Base-by-base conservation (phyloP, 306 rosid species). In the Citrullus mucosospermus region DNA sequence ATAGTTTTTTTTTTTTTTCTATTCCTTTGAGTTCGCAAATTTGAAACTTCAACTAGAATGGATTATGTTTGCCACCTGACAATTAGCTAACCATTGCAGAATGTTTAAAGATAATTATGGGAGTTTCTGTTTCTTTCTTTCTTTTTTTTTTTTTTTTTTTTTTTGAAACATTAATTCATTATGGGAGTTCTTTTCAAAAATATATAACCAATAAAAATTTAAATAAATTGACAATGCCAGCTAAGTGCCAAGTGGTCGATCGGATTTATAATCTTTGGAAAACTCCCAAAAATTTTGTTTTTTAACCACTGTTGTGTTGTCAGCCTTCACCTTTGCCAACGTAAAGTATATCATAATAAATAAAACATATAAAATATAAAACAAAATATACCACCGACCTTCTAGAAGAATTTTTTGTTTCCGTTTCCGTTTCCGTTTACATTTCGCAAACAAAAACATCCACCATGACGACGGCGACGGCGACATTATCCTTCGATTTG, bases 401-500 rank as follows among this genome's bases (percentile, higher is more conserved):
- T 71, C 58, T 71, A 25, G 76, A 71, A 71, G 7, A 25, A 51
- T 43, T 15, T 13, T 14, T 7, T 1, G 41, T 16, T 38, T 66
- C 15, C 6, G 57, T 11, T 43, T 22, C 39, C 18, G 39, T 71
- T 50, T 50, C 54, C 54, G 46, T 43, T 43, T 80, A 68, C 36
- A 20, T 62, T 30, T 62, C 43, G 67, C 65, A 79, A 81, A 79
- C 75, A 25, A 41, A 65, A 38, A 8, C 18, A 61, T 61, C 43
- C 41, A 62, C 41, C 69, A 16, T 16, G 50, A 34, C 74, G 74
- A 67, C 73, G 73, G 50, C 20, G 70, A 34, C 48, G 74, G 54
- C 74, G 53, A 68, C 74, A 4, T 68, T 20, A 43, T 38, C 68
- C 28, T 28, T 79, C 58, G 75, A 43, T 82, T 28, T 80, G 88